Evolutionary conservation across 192 early-diverging fungal species (phyloP), one percentile per base, ranked within the genome.

Genomic region (Coemansia sp.): DNA sequence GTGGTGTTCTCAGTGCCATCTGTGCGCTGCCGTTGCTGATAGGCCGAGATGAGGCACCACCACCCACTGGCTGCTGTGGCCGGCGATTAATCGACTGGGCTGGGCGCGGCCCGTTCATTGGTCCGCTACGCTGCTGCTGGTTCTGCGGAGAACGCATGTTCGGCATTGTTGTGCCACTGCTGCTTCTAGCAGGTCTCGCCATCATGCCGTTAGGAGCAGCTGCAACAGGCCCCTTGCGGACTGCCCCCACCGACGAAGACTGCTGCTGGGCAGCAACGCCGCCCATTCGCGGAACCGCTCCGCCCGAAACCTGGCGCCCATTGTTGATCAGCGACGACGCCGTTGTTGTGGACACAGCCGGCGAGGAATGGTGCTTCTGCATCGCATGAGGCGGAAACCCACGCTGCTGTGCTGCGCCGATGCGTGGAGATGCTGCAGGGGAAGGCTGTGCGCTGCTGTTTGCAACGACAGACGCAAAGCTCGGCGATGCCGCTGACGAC

Each of bases 401-500:
- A 41, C 4, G 22, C 7, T 9, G 22, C 45, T 11, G n/a, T n/a
- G 45, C 45, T 9, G 14, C 7, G 11, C 10, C 7, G 45, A 9
- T 48, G 45, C 45, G 45, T 3, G 45, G 22, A 13, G 45, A 13
- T 25, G 23, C 20, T 9, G 25, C 45, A 23, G 45, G 45, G 6
- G 45, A 48, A 22, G 45, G 17, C 17, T 9, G 2, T 4, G 9
- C 17, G 52, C 30, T 33, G 29, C 17, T 31, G 52, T 30, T 54
- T 54, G 30, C 52, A 33, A 25, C 29, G 2, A n/a, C 19, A n/a
- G 52, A 33, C 2, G n/a, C 29, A 33, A 33, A 25, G 52, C 52
- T 54, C 4, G 52, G 30, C 27, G 52, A 54, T 19, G 74, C 60
- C 33, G 67, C 61, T n/a, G 52, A 19, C 27, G 52, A 54, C 27